Base-by-base conservation (phyloP, 169 alveolate species). In the Plasmodium knowlesi region DNA sequence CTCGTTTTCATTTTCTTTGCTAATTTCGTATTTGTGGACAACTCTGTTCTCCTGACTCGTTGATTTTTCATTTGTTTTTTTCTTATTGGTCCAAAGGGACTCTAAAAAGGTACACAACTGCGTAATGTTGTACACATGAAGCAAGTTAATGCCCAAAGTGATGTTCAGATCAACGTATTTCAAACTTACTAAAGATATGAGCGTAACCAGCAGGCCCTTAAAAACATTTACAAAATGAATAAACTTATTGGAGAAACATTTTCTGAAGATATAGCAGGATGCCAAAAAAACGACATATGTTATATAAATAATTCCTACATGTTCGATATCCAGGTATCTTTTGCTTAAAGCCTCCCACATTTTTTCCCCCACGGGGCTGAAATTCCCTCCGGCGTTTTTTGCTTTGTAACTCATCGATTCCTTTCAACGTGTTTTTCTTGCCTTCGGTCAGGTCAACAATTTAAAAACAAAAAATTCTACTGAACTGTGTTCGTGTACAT, bases 101-200 rank as follows among this genome's bases (percentile, higher is more conserved):
- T 88, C 94, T 79, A 88, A 79, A 57, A 88, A 76, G 16, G 39
- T 67, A 88, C 94, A 79, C 84, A 88, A 16, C 73, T 88, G 94
- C 72, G 82, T 3, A 79, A 88, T 88, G 50, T 88, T 88, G 37
- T 79, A 88, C 43, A 88, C 30, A 30, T 88, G 89, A 79, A 88
- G 84, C 32, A 88, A 88, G 73, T 88, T 88, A 88, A 88, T 79
- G 12, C 94, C 57, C 82, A 88, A 46, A 16, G 34, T 46, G n/a
- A 41, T 79, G 50, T 88, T 79, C 41, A 79, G 43, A 54, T 79
- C 73, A 79, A 88, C 67, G 73, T 61, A 78, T 67, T 88, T 88
- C 89, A 88, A 88, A 39, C 94, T 88, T 25, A 79, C 34, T 37
- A 88, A 79, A 46, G 90, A 78, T 57, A 78, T 76, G 53, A 88